Percentiles rank a stretch among this genome's conserved stretches.
These are phyloP conservation scores for Diaporthe amygdali DNA, from an alignment of 2,329 filamentous ascomycete genomes.

Conservation along the genomic window DNA sequence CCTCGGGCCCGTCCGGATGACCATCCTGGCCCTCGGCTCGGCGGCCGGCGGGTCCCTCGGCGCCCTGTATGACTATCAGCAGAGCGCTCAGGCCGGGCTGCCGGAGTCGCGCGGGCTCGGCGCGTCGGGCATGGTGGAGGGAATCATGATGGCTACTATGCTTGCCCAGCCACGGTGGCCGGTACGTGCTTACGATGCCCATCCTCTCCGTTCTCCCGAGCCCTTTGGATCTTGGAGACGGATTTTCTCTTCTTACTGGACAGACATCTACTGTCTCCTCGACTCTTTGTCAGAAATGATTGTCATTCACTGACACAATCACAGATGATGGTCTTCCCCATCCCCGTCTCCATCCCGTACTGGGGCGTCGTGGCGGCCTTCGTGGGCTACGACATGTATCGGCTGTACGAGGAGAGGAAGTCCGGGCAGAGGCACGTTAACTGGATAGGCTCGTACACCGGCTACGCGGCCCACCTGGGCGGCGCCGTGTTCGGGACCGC, in stretches of 20 bases:
- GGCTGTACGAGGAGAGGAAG: slow-evolving; percentile 19
- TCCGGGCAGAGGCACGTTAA: slow-evolving; percentile 14
- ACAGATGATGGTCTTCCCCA: slow-evolving; percentile 27
- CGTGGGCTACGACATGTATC: slow-evolving; percentile 29
- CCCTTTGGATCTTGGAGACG: background rate
- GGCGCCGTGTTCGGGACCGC: slow-evolving; percentile 29
- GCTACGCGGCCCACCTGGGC: slow-evolving; percentile 33
- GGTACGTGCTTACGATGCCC: background rate
- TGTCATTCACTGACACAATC: background rate
- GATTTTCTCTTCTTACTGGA: too few species aligned
- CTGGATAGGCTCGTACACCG: slow-evolving; percentile 26
- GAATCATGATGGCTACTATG: slow-evolving; percentile 28
- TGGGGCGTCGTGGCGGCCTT: slow-evolving; percentile 25
- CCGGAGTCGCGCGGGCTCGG: slow-evolving; percentile 25
- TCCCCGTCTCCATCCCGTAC: slow-evolving; percentile 29
- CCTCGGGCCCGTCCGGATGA: slow-evolving; percentile 22
- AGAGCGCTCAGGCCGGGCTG: slow-evolving; percentile 15
- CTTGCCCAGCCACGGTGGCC: slow-evolving; percentile 24
- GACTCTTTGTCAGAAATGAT: background rate
- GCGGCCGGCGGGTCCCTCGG: slow-evolving; percentile 27
- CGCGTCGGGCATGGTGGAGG: slow-evolving; percentile 32
- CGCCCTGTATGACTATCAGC: slow-evolving; percentile 23
- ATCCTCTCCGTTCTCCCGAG: background rate
- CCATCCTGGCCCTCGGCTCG: slow-evolving; percentile 28
- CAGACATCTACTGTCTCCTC: too few species aligned